phyloP scores from a whole-genome alignment of 805 yeast species.

The Metschnikowia amazonensis region DNA sequence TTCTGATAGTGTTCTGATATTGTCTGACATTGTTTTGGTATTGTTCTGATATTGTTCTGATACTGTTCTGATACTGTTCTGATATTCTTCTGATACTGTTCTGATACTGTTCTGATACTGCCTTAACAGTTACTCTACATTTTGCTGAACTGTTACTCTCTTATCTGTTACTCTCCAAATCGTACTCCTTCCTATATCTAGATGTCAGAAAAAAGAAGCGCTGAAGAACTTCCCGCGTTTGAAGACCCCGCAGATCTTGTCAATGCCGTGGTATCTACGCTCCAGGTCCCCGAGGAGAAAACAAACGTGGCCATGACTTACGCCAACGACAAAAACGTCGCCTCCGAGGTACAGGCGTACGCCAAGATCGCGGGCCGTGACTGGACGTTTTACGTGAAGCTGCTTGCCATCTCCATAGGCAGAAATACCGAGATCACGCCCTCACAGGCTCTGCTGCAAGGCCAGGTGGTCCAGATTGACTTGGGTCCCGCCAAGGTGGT shows the following conservation, averaged over 20 bases:
- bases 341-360: constrained; percentile 90
- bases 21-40: too few species aligned
- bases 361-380: constrained; percentile 90
- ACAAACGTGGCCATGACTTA: constrained; percentile 71
- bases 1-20: too few species aligned
- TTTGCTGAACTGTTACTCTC: too few species aligned
- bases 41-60: too few species aligned
- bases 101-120: too few species aligned
- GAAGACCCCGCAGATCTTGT: constrained; percentile 63
- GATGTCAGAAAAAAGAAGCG: constrained; percentile 11
- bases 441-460: constrained; percentile 18
- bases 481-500: constrained; percentile 98
- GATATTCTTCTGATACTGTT: too few species aligned
- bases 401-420: constrained; percentile 75
- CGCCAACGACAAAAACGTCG: constrained; percentile 67
- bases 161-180: too few species aligned
- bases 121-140: too few species aligned
- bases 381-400: constrained; percentile 93
- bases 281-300: constrained; percentile 65
- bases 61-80: too few species aligned
- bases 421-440: constrained; percentile 57
- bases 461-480: constrained; percentile 65
- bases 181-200: background rate
- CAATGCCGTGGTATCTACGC: constrained; percentile 67
- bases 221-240: constrained; percentile 31